Percentiles rank a stretch among this genome's conserved stretches.
phyloP scores from a whole-genome alignment of 495 filamentous ascomycete species.

The Hypoxylon lenormandii region DNA sequence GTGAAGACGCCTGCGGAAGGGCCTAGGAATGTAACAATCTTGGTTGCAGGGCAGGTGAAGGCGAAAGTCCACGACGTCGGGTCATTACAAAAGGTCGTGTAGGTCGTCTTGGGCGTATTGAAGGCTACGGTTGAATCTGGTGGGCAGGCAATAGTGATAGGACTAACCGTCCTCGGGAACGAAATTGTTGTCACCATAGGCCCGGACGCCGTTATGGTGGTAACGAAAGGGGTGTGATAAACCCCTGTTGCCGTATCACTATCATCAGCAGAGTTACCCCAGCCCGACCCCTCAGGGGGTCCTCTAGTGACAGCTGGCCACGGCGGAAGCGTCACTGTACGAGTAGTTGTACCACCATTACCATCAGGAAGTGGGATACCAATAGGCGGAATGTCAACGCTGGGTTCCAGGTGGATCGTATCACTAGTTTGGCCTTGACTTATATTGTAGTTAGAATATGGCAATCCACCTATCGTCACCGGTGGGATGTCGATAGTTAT shows the following conservation, averaged over 20 bases:
- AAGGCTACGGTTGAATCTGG: no score
- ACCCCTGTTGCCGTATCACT: background rate
- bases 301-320: conserved; percentile 34
- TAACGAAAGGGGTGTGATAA: background rate
- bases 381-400: conserved; percentile 37
- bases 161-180: no score
- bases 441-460: conserved; percentile 26
- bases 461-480: conserved; percentile 14
- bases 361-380: conserved; percentile 15
- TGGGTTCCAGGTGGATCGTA: conserved; percentile 5
- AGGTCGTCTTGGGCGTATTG: no score
- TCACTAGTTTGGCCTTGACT: background rate
- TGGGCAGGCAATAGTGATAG: no score
- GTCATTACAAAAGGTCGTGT: no score
- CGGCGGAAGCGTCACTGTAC: conserved; percentile 31
- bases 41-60: background rate
- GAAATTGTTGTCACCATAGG: background rate
- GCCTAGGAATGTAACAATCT: conserved; percentile 1
- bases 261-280: background rate
- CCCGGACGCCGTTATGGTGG: background rate
- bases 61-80: background rate
- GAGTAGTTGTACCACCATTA: conserved; percentile 17
- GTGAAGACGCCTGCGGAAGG: background rate
- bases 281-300: background rate
- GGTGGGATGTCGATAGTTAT: conserved; percentile 26